Evolutionary conservation across 768 basidiomycete genomes (phyloP).

Genomic region (Clitopilus passeckerianus): DNA sequence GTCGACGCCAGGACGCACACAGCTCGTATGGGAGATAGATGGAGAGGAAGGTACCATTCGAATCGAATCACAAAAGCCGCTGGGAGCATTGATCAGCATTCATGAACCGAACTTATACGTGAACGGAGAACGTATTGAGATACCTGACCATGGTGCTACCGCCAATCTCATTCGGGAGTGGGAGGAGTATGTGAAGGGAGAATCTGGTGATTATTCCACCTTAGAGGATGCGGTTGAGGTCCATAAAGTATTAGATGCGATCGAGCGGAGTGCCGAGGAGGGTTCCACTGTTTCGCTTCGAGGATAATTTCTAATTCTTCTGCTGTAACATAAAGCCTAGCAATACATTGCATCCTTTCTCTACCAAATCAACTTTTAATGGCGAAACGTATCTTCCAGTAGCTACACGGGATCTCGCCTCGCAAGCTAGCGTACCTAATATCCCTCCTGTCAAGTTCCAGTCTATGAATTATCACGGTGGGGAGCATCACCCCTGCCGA

Average conservation of each 20-base stretch:
- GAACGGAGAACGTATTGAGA: constrained; percentile 22
- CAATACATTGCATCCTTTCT: no score
- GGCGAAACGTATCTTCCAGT: no score
- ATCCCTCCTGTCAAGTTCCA: no score
- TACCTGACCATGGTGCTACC: constrained; percentile 1
- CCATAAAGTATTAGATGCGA: constrained; percentile 17
- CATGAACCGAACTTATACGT: constrained; percentile 21
- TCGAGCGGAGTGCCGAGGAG: constrained; percentile 11
- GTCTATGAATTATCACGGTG: no score
- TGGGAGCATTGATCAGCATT: constrained; percentile 13
- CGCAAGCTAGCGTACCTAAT: no score
- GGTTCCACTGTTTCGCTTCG: background rate
- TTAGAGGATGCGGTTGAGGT: constrained; percentile 22
- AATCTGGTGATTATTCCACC: constrained; percentile 16
- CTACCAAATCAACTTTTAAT: no score
- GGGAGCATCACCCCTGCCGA: no score
- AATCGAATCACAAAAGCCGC: constrained; percentile 13
- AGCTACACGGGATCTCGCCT: no score
- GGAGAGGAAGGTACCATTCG: constrained; percentile 25
- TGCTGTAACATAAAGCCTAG: no score
- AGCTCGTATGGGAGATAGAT: constrained; percentile 27
- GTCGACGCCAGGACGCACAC: constrained; percentile 15
- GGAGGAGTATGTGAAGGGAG: constrained; percentile 16
- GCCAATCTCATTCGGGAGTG: constrained; percentile 10
- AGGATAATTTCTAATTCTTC: background rate